These are phyloP conservation scores for Candida sp. DNA, from an alignment of 1,139 yeast genomes.

Conservation along the genomic window DNA sequence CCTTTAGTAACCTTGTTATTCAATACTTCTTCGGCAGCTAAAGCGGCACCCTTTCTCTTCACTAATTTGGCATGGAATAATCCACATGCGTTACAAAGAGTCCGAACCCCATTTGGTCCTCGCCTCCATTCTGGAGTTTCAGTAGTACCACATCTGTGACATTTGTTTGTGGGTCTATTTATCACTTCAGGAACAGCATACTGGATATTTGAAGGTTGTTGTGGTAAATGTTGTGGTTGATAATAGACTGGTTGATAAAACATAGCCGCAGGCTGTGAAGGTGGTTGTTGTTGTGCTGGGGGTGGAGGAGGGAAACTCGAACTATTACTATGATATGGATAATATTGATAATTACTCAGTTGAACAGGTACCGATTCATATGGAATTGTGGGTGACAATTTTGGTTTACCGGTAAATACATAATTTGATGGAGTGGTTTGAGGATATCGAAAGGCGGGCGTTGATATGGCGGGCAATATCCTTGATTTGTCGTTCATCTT, in stretches of 20 bases:
- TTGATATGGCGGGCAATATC: constrained; percentile 6
- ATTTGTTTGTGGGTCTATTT: constrained; percentile 33
- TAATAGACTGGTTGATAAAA: constrained; percentile 14
- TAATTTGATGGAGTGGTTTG: constrained; percentile 15
- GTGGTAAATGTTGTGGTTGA: constrained; percentile 6
- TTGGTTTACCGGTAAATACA: constrained; percentile 7
- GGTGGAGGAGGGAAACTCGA: constrained; percentile 3
- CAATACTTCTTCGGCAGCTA: constrained; percentile 52
- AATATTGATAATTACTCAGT: constrained; percentile 11
- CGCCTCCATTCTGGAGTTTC: constrained; percentile 93
- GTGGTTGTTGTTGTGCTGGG: constrained; percentile 5
- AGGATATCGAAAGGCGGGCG: constrained; percentile 10
- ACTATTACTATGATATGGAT: constrained; percentile 3
- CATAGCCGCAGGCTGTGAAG: constrained; percentile 4
- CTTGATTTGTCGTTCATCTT: constrained; percentile 6
- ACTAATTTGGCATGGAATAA: constrained; percentile 73
- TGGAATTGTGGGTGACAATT: constrained; percentile 10
- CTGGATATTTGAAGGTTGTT: constrained; percentile 10
- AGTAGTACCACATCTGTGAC: constrained; percentile 62
- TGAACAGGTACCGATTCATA: constrained; percentile 9
- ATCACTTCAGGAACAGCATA: constrained; percentile 32
- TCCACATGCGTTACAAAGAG: constrained; percentile 90
- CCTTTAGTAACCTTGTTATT: constrained; percentile 46
- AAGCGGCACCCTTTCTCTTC: constrained; percentile 61
- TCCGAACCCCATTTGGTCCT: constrained; percentile 83